Conservation (phyloP, 2,329 filamentous ascomycete species). For the Cladosporium colombiae region DNA sequence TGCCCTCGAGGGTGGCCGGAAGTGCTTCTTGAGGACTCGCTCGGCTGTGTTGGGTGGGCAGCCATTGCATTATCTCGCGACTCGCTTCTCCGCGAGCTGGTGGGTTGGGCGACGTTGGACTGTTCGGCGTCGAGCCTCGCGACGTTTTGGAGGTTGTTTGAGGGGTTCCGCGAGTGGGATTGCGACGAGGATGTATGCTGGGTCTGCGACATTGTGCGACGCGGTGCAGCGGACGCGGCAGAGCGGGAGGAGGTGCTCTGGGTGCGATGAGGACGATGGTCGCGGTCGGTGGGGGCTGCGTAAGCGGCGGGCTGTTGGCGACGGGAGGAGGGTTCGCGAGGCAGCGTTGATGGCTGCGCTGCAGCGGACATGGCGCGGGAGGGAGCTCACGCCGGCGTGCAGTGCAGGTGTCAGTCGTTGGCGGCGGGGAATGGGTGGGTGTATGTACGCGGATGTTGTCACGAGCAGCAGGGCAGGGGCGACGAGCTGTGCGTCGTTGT, state of each 20-base stretch:
- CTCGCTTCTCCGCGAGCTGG: constrained; percentile 57
- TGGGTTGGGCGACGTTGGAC: constrained; percentile 62
- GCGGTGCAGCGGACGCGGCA: constrained; percentile 35
- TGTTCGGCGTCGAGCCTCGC: constrained; percentile 74
- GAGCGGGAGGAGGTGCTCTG: constrained; percentile 37
- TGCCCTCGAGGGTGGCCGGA: constrained; percentile 40
- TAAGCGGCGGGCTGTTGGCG: constrained; percentile 46
- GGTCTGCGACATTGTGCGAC: constrained; percentile 39
- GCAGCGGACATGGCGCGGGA: constrained; percentile 45
- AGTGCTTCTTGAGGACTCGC: constrained; percentile 55
- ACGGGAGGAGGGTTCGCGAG: constrained; percentile 53
- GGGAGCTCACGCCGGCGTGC: constrained; percentile 26
- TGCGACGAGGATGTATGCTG: constrained; percentile 25
- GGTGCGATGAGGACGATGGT: constrained; percentile 45
- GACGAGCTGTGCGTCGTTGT: not conserved
- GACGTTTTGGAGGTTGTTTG: constrained; percentile 54
- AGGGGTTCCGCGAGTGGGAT: constrained; percentile 42
- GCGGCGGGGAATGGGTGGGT: not conserved
- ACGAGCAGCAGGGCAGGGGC: not conserved
- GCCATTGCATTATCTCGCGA: constrained; percentile 58
- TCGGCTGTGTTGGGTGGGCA: constrained; percentile 44
- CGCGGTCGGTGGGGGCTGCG: constrained; percentile 51
- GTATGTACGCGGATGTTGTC: not conserved
- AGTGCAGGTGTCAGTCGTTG: constrained; percentile 26
- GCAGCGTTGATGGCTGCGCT: constrained; percentile 48